Conservation (phyloP, 2,329 filamentous ascomycete genomes). For the Colletotrichum camelliae region DNA sequence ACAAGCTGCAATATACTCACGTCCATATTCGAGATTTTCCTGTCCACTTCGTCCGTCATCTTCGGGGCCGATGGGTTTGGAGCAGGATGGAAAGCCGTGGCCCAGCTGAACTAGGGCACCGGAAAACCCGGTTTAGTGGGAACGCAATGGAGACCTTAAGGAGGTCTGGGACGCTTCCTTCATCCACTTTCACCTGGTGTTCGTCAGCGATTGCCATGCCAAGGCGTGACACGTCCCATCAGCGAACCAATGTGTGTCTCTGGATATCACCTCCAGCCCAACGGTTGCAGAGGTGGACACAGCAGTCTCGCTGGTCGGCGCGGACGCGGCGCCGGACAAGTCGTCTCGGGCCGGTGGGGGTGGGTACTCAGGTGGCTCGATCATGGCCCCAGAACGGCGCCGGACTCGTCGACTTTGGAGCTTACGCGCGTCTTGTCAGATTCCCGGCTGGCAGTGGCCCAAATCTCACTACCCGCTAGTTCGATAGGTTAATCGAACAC, state of each 20-base stretch:
- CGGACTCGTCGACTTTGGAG: neutral
- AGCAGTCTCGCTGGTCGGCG: neutral
- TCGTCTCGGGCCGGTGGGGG: conserved; percentile 8
- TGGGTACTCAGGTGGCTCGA: conserved; percentile 1
- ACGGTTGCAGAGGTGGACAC: neutral
- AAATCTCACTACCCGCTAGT: neutral
- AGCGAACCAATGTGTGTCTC: neutral
- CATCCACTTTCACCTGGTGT: neutral
- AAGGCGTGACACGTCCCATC: neutral
- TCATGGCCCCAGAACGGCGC: conserved; percentile 11
- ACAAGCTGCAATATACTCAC: neutral
- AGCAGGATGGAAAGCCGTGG: neutral
- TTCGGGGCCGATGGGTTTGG: neutral
- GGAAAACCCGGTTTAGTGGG: neutral
- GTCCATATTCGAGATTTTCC: neutral
- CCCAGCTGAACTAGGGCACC: neutral
- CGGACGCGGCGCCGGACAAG: neutral
- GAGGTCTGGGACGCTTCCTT: neutral
- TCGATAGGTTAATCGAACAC: neutral
- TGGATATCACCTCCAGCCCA: neutral
- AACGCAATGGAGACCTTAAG: neutral
- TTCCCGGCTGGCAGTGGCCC: neutral
- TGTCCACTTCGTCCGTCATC: neutral
- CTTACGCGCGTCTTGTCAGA: conserved; percentile 2
- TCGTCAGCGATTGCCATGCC: neutral